A percentile compares a stretch with the other conserved stretches of the same genome.
phyloP scores from a whole-genome alignment of 495 filamentous ascomycete genomes.

The Mytilinidion resinicola region DNA sequence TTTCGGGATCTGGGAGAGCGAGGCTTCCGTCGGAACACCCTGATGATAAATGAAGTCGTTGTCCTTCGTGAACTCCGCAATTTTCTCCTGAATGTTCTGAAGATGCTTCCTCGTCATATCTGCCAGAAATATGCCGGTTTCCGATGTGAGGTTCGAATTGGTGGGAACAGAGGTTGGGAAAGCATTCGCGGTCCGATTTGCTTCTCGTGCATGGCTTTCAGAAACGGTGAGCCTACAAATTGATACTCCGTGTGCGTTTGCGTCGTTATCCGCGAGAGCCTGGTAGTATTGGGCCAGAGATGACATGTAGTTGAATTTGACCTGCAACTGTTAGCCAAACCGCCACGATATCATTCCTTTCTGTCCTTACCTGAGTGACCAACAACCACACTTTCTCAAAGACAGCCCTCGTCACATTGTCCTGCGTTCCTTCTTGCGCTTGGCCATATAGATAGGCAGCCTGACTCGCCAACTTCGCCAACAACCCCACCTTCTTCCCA shows the following conservation, averaged over 20 bases:
- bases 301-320: constrained; percentile 77
- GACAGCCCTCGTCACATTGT: constrained; percentile 82
- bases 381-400: constrained; percentile 96
- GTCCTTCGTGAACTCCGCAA: constrained; percentile 73
- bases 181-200: constrained; percentile 65
- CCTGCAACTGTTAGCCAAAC: constrained; percentile 35
- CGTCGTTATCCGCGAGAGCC: constrained; percentile 83
- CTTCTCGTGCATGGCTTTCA: constrained; percentile 67
- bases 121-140: constrained; percentile 63
- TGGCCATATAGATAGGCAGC: constrained; percentile 82
- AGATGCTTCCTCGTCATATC: constrained; percentile 81
- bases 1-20: constrained; percentile 74
- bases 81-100: constrained; percentile 69
- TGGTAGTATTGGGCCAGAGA: constrained; percentile 92
- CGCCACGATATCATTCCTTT: neutral
- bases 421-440: constrained; percentile 80
- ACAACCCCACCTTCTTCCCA: constrained; percentile 82
- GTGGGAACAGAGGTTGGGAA: constrained; percentile 76
- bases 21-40: constrained; percentile 75
- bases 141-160: constrained; percentile 75
- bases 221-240: constrained; percentile 79
- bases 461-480: constrained; percentile 90
- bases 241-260: constrained; percentile 77
- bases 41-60: constrained; percentile 99
- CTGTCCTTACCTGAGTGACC: constrained; percentile 58